Percentiles rank a stretch among this genome's conserved stretches.
These are phyloP conservation scores for Hydnomerulius pinastri DNA, from an alignment of 768 basidiomycete genomes.

Conservation along the genomic window DNA sequence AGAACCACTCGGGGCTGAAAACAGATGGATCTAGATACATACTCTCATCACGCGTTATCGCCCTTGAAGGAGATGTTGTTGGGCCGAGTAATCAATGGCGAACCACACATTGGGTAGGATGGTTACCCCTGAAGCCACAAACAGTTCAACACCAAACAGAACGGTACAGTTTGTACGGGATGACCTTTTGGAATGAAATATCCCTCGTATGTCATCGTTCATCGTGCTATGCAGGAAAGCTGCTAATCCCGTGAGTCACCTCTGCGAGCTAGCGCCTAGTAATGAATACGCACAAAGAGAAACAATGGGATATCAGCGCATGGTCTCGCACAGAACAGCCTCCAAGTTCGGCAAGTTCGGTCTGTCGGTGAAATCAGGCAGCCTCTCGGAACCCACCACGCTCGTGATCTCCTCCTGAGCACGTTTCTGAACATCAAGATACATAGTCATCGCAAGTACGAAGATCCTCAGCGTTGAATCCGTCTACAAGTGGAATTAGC, in stretches of 20 bases:
- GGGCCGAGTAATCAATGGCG: background rate
- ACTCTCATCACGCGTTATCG: constrained; percentile 39
- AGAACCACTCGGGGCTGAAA: constrained; percentile 39
- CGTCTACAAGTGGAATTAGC: background rate
- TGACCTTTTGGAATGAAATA: constrained; percentile 52
- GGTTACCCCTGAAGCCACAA: background rate
- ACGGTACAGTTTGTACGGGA: constrained; percentile 46
- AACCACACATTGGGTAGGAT: constrained; percentile 8
- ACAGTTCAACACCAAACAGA: constrained; percentile 46
- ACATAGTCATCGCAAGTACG: constrained; percentile 8
- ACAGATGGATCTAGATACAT: constrained; percentile 31
- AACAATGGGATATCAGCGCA: constrained; percentile 6
- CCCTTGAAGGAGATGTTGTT: constrained; percentile 51
- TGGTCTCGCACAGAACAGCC: constrained; percentile 4
- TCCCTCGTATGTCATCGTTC: constrained; percentile 40
- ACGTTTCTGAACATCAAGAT: background rate
- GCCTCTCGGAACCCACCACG: background rate
- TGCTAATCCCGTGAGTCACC: constrained; percentile 44
- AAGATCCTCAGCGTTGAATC: constrained; percentile 5
- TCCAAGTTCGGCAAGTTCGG: background rate
- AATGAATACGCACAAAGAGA: background rate
- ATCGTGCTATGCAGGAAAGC: background rate
- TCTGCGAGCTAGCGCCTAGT: constrained; percentile 16
- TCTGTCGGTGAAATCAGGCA: too few relatives aligned
- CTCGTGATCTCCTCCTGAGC: background rate